Conservation (phyloP, 2,329 filamentous ascomycete genomes). For the Fulvia fulva region DNA sequence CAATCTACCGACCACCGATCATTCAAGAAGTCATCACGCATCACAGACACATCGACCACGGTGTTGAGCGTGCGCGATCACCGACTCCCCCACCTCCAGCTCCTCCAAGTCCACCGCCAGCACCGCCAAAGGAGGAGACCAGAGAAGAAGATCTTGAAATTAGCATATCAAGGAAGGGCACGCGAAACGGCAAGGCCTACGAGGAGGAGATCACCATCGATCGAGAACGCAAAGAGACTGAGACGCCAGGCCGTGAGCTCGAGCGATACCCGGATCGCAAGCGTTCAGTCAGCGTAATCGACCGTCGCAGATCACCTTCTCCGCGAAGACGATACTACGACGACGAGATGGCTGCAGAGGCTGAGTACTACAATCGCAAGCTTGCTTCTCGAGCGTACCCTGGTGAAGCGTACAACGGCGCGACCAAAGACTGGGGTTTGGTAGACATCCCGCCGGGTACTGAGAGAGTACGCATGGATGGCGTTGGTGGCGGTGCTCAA, state of each 20-base stretch:
- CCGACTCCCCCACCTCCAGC: slow-evolving; percentile 41
- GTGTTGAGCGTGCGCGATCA: slow-evolving; percentile 45
- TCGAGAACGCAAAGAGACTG: slow-evolving; percentile 47
- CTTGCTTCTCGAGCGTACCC: slow-evolving; percentile 63
- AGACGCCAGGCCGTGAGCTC: slow-evolving; percentile 26
- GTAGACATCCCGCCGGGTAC: slow-evolving; percentile 82
- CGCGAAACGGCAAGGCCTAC: slow-evolving; percentile 44
- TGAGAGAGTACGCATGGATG: slow-evolving; percentile 77
- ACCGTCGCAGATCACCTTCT: slow-evolving; percentile 37
- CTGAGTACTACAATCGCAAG: slow-evolving; percentile 63
- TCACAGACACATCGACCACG: slow-evolving; percentile 82
- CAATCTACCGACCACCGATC: slow-evolving; percentile 73
- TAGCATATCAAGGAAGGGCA: slow-evolving; percentile 50
- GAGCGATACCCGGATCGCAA: slow-evolving; percentile 30
- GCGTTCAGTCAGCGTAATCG: slow-evolving; percentile 24
- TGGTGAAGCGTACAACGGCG: slow-evolving; percentile 70
- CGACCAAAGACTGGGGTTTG: slow-evolving; percentile 73
- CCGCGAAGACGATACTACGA: slow-evolving; percentile 48
- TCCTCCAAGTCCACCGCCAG: slow-evolving; percentile 28
- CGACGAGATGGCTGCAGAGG: slow-evolving; percentile 51
- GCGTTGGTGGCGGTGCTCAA: slow-evolving; percentile 67
- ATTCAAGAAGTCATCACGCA: slow-evolving; percentile 87
- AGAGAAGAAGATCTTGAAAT: slow-evolving; percentile 53
- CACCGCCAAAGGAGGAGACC: slow-evolving; percentile 15
- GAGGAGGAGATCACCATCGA: slow-evolving; percentile 68